Conservation (phyloP, 1,284 basidiomycete genomes). For the Trichosporon ovoides region DNA sequence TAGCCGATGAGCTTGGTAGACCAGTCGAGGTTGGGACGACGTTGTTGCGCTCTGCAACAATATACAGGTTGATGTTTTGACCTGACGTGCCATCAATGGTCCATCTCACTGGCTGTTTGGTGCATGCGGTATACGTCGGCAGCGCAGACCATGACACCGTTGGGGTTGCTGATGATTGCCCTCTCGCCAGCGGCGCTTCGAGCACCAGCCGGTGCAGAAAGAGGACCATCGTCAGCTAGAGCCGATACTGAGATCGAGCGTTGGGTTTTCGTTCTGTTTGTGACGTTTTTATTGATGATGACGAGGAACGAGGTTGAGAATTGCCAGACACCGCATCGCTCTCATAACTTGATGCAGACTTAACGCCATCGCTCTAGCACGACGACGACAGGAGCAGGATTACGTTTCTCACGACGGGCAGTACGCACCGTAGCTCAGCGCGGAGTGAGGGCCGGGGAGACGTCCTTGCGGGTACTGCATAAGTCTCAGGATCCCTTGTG, state of each 20-base stretch:
- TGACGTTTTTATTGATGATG: background rate
- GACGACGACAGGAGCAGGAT: background rate
- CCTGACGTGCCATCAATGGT: background rate
- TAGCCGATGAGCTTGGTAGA: background rate
- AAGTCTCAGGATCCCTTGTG: background rate
- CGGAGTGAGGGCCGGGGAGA: background rate
- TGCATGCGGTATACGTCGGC: background rate
- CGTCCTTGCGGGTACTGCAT: background rate
- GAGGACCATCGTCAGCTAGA: slow-evolving; percentile 4
- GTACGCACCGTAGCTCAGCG: no score
- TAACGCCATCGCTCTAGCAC: background rate
- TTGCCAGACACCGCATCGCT: background rate
- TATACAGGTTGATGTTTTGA: background rate
- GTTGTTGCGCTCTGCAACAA: background rate
- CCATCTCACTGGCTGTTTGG: background rate
- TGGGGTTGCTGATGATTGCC: slow-evolving; percentile 4
- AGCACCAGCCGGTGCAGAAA: background rate
- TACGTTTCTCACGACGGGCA: no score
- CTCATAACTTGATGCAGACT: background rate
- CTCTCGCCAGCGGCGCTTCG: slow-evolving; percentile 1
- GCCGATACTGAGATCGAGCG: background rate
- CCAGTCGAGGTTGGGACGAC: background rate
- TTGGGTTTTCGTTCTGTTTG: background rate
- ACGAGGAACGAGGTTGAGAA: background rate
- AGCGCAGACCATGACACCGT: slow-evolving; percentile 1